These are phyloP conservation scores for Septoria linicola DNA, from an alignment of 2,329 filamentous ascomycete species.

Conservation along the genomic window DNA sequence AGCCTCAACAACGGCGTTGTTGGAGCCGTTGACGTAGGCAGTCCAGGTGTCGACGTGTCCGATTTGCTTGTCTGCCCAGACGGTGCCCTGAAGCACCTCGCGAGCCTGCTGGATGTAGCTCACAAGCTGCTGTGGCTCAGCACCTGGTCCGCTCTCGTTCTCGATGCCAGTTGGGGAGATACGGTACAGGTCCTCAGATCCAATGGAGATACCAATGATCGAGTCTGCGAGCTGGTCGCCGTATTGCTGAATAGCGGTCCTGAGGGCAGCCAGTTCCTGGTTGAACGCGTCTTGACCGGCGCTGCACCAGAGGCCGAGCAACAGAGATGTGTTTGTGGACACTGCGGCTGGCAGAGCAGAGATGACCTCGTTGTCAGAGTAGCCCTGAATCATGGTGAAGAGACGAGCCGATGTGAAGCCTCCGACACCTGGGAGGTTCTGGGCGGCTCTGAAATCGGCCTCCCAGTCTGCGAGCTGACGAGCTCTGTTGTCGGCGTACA, in stretches of 20 bases:
- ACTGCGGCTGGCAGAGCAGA: conserved; percentile 77
- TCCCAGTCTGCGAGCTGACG: conserved; percentile 67
- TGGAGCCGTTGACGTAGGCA: conserved; percentile 69
- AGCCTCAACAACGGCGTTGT: conserved; percentile 65
- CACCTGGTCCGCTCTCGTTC: conserved; percentile 63
- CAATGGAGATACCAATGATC: conserved; percentile 80
- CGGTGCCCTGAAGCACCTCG: conserved; percentile 61
- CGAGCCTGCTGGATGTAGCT: conserved; percentile 70
- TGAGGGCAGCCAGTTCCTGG: conserved; percentile 73
- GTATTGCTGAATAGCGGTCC: conserved; percentile 66
- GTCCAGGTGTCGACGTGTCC: conserved; percentile 63
- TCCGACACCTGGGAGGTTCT: conserved; percentile 60
- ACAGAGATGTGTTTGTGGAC: conserved; percentile 70
- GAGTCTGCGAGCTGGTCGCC: conserved; percentile 63
- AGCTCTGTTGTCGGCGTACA: conserved; percentile 58
- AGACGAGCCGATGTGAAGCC: conserved; percentile 49
- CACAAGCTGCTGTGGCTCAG: conserved; percentile 61
- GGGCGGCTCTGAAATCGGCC: conserved; percentile 66
- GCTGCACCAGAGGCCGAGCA: conserved; percentile 76
- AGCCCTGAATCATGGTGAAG: conserved; percentile 62
- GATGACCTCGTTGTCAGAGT: conserved; percentile 64
- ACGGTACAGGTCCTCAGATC: conserved; percentile 72
- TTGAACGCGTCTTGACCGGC: conserved; percentile 52
- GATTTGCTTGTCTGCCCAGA: conserved; percentile 54
- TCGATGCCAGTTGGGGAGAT: conserved; percentile 66